Percentiles rank a stretch among this genome's conserved stretches.
Conservation (phyloP, 176 grass and related monocot species). For the Musa troglodytarum region DNA sequence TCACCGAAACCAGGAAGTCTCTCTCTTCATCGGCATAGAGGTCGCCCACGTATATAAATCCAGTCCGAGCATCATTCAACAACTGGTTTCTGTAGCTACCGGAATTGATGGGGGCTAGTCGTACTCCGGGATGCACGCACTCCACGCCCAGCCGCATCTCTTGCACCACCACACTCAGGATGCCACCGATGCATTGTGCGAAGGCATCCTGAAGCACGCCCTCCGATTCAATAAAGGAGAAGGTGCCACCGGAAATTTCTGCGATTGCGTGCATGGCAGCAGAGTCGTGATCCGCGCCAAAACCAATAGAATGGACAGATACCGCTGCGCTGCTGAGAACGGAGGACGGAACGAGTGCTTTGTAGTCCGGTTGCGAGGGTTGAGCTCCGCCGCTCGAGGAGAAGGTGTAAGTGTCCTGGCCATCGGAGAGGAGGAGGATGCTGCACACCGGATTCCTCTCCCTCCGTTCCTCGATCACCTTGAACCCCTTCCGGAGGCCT, state of each 20-base stretch:
- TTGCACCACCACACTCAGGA: slow-evolving; percentile 52
- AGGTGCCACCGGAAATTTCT: slow-evolving; percentile 45
- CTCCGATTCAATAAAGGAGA: slow-evolving; percentile 64
- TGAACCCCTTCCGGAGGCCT: slow-evolving; percentile 11
- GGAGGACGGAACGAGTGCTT: slow-evolving; percentile 36
- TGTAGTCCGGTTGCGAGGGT: slow-evolving; percentile 13
- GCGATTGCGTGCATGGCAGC: slow-evolving; percentile 52
- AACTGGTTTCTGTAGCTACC: slow-evolving; percentile 46
- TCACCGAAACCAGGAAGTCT: slow-evolving; percentile 40
- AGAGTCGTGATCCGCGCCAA: slow-evolving; percentile 64
- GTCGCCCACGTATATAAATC: slow-evolving; percentile 31
- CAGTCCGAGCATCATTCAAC: slow-evolving; percentile 21
- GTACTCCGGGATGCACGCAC: slow-evolving; percentile 18
- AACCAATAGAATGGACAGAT: slow-evolving; percentile 71
- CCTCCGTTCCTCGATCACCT: slow-evolving; percentile 38
- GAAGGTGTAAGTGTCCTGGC: slow-evolving; percentile 42
- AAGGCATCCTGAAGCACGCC: slow-evolving; percentile 58
- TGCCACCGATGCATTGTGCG: slow-evolving; percentile 70
- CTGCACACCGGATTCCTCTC: slow-evolving; percentile 52
- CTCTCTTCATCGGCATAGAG: slow-evolving; percentile 61
- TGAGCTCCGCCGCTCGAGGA: neutral
- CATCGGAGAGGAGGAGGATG: slow-evolving; percentile 75
- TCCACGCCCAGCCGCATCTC: slow-evolving; percentile 20
- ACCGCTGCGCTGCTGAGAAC: neutral
- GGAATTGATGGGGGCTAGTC: slow-evolving; percentile 29